Base-by-base conservation (phyloP, 164 flowering plant species). In the Nymphaea thermarum region DNA sequence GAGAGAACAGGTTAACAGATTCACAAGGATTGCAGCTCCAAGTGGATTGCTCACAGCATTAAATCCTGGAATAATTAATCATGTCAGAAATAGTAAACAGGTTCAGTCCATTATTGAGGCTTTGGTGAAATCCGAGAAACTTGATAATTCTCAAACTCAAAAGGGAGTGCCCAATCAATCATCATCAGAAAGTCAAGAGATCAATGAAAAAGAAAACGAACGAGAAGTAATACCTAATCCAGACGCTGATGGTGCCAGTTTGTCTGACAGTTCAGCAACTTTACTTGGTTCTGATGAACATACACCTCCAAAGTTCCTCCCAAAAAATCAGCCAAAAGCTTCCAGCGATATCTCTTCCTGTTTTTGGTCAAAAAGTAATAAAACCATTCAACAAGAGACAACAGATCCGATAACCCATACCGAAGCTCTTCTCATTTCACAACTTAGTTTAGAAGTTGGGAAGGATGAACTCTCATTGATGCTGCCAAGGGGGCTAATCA, bases 51-150 rank as follows among this genome's bases (percentile, higher is more conserved):
- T 90, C 53, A 83, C 83, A 67, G 94, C 80, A 43, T 72, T 92
- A 73, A 95, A 92, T 71, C 98, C 96, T 4, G 98, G 98, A 65
- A 95, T 95, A 60, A 92, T 95, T 72, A 90, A 87, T 75, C 94
- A 90, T 80, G 98, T 92, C 41, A 83, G 99, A 71, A 95, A 92
- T 67, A 87, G 89, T 61, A 95, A 89, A 70, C 97, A 95, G 74
- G 99, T 92, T 65, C 97, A 83, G 73, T 95, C 99, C 63, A 95
- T 95, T 59, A 89, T 95, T 60, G 86, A 92, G 78, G 84, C 93
- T 51, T 67, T 95, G 7, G 91, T 86, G 57, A 90, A 75, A 74
- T 86, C 96, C 41, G 92, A 85, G 74, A 78, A 74, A 63, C 15
- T 51, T 51, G 57, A 51, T 51, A 51, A 15, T 51, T 51, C 57